Base-by-base conservation (phyloP, 2,329 filamentous ascomycete species). In the Trichoderma sp. region DNA sequence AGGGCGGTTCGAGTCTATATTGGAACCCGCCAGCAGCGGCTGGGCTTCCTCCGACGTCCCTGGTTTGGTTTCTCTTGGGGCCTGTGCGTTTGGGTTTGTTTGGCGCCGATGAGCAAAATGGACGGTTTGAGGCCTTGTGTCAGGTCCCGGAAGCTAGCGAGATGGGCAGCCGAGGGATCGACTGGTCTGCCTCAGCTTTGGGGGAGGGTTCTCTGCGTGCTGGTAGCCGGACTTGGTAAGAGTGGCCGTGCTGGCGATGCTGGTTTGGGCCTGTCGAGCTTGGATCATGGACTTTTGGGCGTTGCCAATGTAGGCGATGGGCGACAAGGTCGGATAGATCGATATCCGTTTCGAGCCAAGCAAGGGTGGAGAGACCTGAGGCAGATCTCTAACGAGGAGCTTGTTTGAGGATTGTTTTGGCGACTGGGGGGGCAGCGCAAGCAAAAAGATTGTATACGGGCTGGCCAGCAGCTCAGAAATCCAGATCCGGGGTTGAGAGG, bases 61-160 rank as follows among this genome's bases (percentile, higher is more conserved):
- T 53, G 20, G 47, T 12, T 20, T 50, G 43, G 47, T 53, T 53
- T 53, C 47, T 53, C 47, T 23, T 53, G 23, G 47, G 20, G 62
- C 36, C 36, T 50, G 62, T 47, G 62, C 34, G 32, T 9, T 30
- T 65, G n/a, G 53, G n/a, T n/a, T 13, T 17, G 65, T 32, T 43
- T 71, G 73, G 71, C 73, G 70, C 74, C 73, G 72, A 68, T 58
- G 69, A 67, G 39, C 15, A n/a, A 26, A 61, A 61, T 63, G 57
- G 26, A 32, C 7, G 59, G 66, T 70, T 72, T 58, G 59, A 62
- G 73, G 66, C 61, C 67, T 71, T 72, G 75, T 74, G 55, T 74
- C 74, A 75, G 73, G 72, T 71, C 63, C 30, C 50, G 71, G 53
- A 53, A 47, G 57, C 69, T 68, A 67, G 72, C 72, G 74, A 59